These are phyloP conservation scores for Cucurbita maxima DNA, from an alignment of 306 rosid species.

Conservation along the genomic window DNA sequence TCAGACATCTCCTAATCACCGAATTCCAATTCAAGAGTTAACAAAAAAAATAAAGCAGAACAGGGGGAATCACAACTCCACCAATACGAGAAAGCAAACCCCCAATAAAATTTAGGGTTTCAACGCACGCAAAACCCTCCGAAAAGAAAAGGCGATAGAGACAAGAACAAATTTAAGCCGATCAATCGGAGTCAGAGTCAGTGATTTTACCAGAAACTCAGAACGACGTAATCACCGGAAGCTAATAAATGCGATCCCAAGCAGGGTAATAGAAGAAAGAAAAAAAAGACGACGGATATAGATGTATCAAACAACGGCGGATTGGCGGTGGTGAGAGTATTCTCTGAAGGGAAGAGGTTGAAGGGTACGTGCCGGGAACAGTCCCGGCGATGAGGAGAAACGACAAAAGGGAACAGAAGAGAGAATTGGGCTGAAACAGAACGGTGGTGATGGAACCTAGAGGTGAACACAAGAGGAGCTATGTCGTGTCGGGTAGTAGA, in stretches of 20 bases:
- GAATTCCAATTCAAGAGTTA: background rate
- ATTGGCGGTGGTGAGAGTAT: background rate
- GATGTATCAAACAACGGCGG: background rate
- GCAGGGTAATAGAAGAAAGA: background rate
- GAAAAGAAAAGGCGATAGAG: background rate
- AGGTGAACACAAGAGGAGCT: background rate
- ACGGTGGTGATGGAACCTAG: background rate
- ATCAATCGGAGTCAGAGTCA: background rate
- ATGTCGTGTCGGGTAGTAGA: background rate
- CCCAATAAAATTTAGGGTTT: background rate
- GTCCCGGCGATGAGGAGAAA: background rate
- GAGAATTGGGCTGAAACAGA: background rate
- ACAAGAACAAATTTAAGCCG: background rate
- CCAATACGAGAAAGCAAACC: background rate
- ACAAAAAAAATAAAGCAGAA: background rate
- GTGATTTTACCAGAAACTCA: background rate
- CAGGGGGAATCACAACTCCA: background rate
- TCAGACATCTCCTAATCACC: conserved; percentile 43
- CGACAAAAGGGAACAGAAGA: background rate
- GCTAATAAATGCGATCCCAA: background rate
- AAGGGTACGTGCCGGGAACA: conserved; percentile 10
- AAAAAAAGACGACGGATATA: background rate
- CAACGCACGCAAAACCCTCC: background rate
- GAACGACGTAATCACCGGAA: background rate
- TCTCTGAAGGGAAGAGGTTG: background rate